phyloP scores from a whole-genome alignment of 257 asterid species.

The Salvia hispanica region DNA sequence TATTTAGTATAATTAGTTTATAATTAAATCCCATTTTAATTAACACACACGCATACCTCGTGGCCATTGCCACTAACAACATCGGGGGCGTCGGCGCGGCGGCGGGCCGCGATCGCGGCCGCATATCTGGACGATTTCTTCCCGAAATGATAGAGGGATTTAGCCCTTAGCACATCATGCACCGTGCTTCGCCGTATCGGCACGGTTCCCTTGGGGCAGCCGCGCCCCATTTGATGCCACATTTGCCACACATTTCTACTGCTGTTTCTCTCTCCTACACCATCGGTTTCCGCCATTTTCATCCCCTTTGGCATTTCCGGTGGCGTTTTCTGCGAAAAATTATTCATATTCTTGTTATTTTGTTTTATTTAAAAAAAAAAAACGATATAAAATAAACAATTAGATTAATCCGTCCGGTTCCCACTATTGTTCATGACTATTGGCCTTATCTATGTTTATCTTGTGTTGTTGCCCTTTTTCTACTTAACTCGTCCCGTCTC shows the following conservation, averaged over 20 bases:
- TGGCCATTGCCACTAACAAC: constrained; percentile 84
- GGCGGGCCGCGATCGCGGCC: constrained; percentile 29
- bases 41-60: constrained; percentile 54
- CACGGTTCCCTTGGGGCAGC: constrained; percentile 84
- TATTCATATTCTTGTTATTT: neutral
- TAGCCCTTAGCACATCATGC: constrained; percentile 82
- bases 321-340: constrained; percentile 46
- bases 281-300: constrained; percentile 45
- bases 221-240: constrained; percentile 71
- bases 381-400: no score
- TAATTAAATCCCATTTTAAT: neutral
- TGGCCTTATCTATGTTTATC: no score
- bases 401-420: no score
- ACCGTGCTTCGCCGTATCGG: constrained; percentile 73
- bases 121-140: constrained; percentile 45
- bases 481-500: no score
- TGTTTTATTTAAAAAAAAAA: no score
- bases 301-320: constrained; percentile 65
- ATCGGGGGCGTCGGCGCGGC: constrained; percentile 70
- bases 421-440: no score
- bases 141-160: constrained; percentile 72
- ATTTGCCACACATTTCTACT: constrained; percentile 49
- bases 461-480: no score
- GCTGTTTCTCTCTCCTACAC: constrained; percentile 23
- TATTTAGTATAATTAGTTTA: no score